Percentiles rank a stretch among this genome's conserved stretches.
These are phyloP conservation scores for Vishniacozyma victoriae DNA, from an alignment of 768 basidiomycete genomes.

Conservation along the genomic window DNA sequence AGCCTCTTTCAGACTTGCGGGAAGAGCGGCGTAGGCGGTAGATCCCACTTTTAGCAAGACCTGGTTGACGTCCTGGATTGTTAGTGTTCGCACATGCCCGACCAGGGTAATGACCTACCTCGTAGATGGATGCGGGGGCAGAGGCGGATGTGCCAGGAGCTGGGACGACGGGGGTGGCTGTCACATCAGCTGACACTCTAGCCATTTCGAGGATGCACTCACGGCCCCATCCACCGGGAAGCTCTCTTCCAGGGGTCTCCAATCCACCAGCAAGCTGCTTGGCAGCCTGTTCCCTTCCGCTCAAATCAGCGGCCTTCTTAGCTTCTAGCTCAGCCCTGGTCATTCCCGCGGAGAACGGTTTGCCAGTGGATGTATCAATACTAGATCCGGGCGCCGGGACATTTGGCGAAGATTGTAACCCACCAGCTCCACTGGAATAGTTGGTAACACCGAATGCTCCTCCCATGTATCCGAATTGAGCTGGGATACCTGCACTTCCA, in stretches of 20 bases:
- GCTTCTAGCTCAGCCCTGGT: slow-evolving; percentile 33
- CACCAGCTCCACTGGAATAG: too few relatives aligned
- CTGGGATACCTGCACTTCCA: not conserved
- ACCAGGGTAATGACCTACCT: slow-evolving; percentile 14
- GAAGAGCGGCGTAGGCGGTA: slow-evolving; percentile 32
- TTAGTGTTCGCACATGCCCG: too few relatives aligned
- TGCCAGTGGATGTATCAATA: slow-evolving; percentile 32
- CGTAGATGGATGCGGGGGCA: slow-evolving; percentile 30
- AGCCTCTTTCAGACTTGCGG: slow-evolving; percentile 27
- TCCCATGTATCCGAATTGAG: not conserved
- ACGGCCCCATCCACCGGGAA: slow-evolving; percentile 41
- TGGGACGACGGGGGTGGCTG: not conserved
- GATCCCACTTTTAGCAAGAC: slow-evolving; percentile 30
- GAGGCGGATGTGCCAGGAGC: slow-evolving; percentile 19
- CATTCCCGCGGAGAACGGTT: slow-evolving; percentile 29
- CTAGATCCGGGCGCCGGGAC: slow-evolving; percentile 32
- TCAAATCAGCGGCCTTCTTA: slow-evolving; percentile 18
- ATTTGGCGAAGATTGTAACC: slow-evolving; percentile 28
- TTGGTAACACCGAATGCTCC: not conserved
- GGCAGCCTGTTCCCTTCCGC: slow-evolving; percentile 43
- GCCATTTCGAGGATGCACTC: slow-evolving; percentile 9
- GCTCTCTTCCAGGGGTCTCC: slow-evolving; percentile 12
- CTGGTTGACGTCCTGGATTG: slow-evolving; percentile 27
- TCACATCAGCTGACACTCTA: not conserved
- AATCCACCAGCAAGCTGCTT: slow-evolving; percentile 25